Conservation (phyloP, 1,139 yeast species). For the Lodderomyces jiufengensis region DNA sequence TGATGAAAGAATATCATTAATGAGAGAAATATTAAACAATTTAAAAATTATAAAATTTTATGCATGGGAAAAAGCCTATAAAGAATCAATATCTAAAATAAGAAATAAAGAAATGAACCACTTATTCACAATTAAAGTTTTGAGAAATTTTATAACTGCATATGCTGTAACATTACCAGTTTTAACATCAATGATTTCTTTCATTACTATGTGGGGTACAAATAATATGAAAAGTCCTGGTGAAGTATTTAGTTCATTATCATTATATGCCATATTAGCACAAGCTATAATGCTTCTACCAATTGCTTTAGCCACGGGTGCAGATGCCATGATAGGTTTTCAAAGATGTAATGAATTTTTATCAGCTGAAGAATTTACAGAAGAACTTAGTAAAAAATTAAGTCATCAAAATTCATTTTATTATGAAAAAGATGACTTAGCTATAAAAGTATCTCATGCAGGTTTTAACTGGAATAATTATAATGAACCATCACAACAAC, state of each 20-base stretch:
- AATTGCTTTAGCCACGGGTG: slow-evolving; percentile 50
- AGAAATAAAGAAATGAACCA: slow-evolving; percentile 40
- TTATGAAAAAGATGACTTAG: slow-evolving; percentile 17
- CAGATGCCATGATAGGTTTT: slow-evolving; percentile 54
- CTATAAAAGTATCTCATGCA: slow-evolving; percentile 28
- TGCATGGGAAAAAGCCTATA: slow-evolving; percentile 49
- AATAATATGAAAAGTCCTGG: slow-evolving; percentile 37
- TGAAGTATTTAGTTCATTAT: slow-evolving; percentile 47
- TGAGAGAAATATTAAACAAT: slow-evolving; percentile 43
- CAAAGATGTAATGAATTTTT: slow-evolving; percentile 43
- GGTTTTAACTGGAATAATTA: slow-evolving; percentile 36
- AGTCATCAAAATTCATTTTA: slow-evolving; percentile 15
- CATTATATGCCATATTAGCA: slow-evolving; percentile 50
- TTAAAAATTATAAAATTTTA: slow-evolving; percentile 44
- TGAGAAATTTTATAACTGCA: slow-evolving; percentile 45
- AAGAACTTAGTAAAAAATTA: slow-evolving; percentile 21
- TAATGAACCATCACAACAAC: slow-evolving; percentile 11
- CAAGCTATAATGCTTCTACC: slow-evolving; percentile 52
- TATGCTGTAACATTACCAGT: slow-evolving; percentile 46
- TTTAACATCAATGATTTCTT: slow-evolving; percentile 39
- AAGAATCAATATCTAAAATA: slow-evolving; percentile 30
- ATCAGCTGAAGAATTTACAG: slow-evolving; percentile 34
- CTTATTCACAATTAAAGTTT: slow-evolving; percentile 41
- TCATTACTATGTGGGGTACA: slow-evolving; percentile 44
- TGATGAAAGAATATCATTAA: slow-evolving; percentile 41